Evolutionary conservation across 2,329 filamentous ascomycete species (phyloP), one percentile per base, ranked within the genome.

Genomic region (Neophaeococcomyces aloes): DNA sequence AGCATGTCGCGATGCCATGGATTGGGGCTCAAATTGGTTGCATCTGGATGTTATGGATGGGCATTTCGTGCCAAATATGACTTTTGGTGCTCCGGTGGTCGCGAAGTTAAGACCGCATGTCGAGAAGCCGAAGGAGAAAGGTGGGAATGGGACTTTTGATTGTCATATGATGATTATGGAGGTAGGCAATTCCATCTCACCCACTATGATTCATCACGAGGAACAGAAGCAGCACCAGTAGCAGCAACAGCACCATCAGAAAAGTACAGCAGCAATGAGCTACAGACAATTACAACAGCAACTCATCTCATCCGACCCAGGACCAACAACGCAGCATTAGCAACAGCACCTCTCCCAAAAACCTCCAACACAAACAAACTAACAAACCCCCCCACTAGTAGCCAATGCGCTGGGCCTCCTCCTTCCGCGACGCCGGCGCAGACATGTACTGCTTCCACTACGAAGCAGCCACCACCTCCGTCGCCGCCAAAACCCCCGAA

Each of bases 111-210:
- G 91, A 50, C 72, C 76, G 35, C 84, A 94, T 58, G 88, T 98
- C 57, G 81, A 86, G 45, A 74, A 75, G 54, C 88, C 87, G 2
- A 71, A 72, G 31, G 69, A 74, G 40, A 74, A 74, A 27, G 71
- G 82, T 54, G 87, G 84, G 42, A 83, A 81, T 56, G 91, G 91
- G 49, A 96, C 89, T 11, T 98, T 98, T 63, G 91, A 98, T 67
- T 98, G 91, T 74, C 91, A 98, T 68, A 96, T 98, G 91, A 98
- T 98, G 91, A 94, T 98, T 61, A 80, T 86, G 58, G 89, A 98
- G 82, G 86, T 89, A 72, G 55, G 66, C 48, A 38, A n/a, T 27
- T n/a, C 19, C 19, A 18, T 45, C 21, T 23, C 13, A 14, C 44
- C 38, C 25, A 25, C 36, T 33, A 5, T 27, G 5, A 27, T 27